Base-by-base conservation (phyloP, 2,329 filamentous ascomycete genomes). In the Phialocephala sp. region DNA sequence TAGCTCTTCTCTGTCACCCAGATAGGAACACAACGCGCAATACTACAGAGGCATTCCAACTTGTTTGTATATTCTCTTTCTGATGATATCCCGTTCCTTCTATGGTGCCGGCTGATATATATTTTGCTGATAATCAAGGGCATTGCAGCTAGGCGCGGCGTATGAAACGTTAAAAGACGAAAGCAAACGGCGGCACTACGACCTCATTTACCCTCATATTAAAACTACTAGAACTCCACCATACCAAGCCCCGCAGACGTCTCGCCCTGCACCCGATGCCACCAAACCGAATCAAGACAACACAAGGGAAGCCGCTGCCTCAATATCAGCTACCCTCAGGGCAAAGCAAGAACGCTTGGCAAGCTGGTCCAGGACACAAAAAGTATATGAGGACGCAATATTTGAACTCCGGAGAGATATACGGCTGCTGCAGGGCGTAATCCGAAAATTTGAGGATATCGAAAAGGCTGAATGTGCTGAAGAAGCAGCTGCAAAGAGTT, bases 141-240 rank as follows among this genome's bases (percentile, higher is more conserved):
- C 47, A 55, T 54, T 56, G n/a, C 63, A 79, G 78, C 73, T 79
- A 22, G 67, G 43, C 60, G 59, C 43, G 69, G 78, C 78, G 39
- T 79, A 79, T 63, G 76, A 78, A 62, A 79, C 76, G n/a, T 69
- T 79, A 55, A 76, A 73, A 24, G 74, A 78, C 60, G 71, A 71
- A 64, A 62, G 5, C 47, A 68, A 73, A 68, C 77, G 77, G 14
- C 71, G 69, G 67, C 61, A 36, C 9, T 79, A 79, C 70, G 74
- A 79, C 56, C 65, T 69, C 59, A 69, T 75, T 27, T 79, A 78
- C 59, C 72, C 65, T 14, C 32, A 8, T 12, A 62, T 68, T 50
- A 63, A 55, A 60, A 32, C 36, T 36, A 41, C 45, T 24, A 50
- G 45, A 50, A 22, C 14, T 36, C 39, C 27, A 58, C 35, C 20